These are phyloP conservation scores for Trichosanthes cucumerina DNA, from an alignment of 306 rosid species.

Conservation along the genomic window DNA sequence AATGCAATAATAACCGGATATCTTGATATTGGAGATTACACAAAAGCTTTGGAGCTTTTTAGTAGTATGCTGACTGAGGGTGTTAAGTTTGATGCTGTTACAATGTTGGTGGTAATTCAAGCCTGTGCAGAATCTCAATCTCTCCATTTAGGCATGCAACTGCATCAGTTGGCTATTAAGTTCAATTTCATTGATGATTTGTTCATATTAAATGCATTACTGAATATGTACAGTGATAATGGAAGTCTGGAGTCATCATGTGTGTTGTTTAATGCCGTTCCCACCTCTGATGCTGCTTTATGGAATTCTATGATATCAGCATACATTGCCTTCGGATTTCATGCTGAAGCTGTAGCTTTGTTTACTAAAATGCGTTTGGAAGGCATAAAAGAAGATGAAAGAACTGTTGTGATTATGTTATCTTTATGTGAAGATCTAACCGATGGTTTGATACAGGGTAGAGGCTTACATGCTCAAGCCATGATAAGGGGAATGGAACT, in stretches of 20 bases:
- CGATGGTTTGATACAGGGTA: constrained; percentile 20
- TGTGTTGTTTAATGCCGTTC: constrained; percentile 17
- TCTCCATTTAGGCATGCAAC: constrained; percentile 25
- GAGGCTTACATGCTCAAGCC: constrained; percentile 30
- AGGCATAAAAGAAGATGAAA: constrained; percentile 21
- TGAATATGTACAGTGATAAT: constrained; percentile 29
- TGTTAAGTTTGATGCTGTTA: constrained; percentile 26
- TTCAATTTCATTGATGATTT: constrained; percentile 16
- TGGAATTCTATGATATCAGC: constrained; percentile 43
- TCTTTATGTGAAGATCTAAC: constrained; percentile 13
- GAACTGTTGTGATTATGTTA: constrained; percentile 27
- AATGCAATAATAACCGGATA: constrained; percentile 31
- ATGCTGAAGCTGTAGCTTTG: constrained; percentile 25
- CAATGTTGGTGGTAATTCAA: constrained; percentile 25
- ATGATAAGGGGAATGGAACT: constrained; percentile 21
- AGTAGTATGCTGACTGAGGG: constrained; percentile 19
- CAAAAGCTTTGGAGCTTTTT: constrained; percentile 23
- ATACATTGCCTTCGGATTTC: constrained; percentile 15
- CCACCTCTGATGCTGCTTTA: constrained; percentile 27
- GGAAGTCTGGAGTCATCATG: constrained; percentile 19
- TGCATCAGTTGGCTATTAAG: constrained; percentile 38
- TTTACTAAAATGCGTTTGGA: constrained; percentile 20
- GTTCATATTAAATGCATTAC: constrained; percentile 23
- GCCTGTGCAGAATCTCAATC: constrained; percentile 26
- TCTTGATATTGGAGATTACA: constrained; percentile 26